Percentiles rank a stretch among this genome's conserved stretches.
These are phyloP conservation scores for Nicotiana paniculata DNA, from an alignment of 257 asterid species.

Conservation along the genomic window DNA sequence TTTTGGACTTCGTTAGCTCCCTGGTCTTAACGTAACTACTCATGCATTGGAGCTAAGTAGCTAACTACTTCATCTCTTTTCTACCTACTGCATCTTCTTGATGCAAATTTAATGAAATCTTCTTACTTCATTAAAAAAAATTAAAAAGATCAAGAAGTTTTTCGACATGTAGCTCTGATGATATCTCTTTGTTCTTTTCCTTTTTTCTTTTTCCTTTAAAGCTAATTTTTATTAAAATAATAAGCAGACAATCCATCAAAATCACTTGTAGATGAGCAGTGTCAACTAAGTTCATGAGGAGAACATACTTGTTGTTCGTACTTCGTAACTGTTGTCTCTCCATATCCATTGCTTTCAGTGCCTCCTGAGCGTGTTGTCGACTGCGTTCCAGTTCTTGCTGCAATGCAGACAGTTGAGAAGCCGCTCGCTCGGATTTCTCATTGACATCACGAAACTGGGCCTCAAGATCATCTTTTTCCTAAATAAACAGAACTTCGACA, in stretches of 20 bases:
- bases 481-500: slow-evolving; percentile 15
- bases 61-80: too few relatives aligned
- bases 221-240: background rate
- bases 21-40: too few relatives aligned
- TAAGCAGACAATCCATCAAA: background rate
- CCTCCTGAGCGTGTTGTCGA: slow-evolving; percentile 86
- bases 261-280: slow-evolving; percentile 4
- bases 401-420: slow-evolving; percentile 69
- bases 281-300: slow-evolving; percentile 10
- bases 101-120: too few relatives aligned
- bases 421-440: slow-evolving; percentile 70
- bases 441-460: slow-evolving; percentile 69
- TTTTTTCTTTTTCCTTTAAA: background rate
- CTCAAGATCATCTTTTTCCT: slow-evolving; percentile 97
- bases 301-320: slow-evolving; percentile 77
- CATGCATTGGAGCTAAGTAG: too few relatives aligned
- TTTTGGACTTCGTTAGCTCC: too few relatives aligned
- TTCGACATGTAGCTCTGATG: background rate
- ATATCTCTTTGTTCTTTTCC: background rate
- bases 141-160: background rate
- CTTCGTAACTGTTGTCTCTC: slow-evolving; percentile 92
- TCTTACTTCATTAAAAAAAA: too few relatives aligned
- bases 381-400: slow-evolving; percentile 93
- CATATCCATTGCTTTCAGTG: slow-evolving; percentile 79
- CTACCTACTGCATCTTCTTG: too few relatives aligned